Evolutionary conservation across 2,329 filamentous ascomycete genomes (phyloP), one percentile per base, ranked within the genome.

Genomic region (Botryotinia narcissicola): DNA sequence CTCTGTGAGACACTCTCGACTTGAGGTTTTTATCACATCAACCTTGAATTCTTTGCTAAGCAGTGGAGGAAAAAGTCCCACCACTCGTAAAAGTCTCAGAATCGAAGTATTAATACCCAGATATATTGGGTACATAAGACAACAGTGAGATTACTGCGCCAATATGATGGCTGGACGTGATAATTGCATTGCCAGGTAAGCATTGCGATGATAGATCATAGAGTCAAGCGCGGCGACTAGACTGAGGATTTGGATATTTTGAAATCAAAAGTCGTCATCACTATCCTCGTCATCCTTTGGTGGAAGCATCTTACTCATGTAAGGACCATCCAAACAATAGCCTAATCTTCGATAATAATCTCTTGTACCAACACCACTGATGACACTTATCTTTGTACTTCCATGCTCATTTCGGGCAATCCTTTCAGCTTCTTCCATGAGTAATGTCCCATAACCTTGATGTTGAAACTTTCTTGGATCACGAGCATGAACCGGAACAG

Each of bases 391-490:
- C 87, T 99, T 99, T 75, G 88, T 87, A 78, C 95, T 98, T 9
- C 94, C 93, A 80, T 99, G 96, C 84, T 99, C 96, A 76, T 98
- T 92, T 72, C 93, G 88, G 0, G 97, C 95, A 76, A 99, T 99
- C 70, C 95, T 88, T 84, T 98, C 96, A 0, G 96, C 97, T 84
- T 98, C 95, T 81, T 98, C 95, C 97, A 99, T 99, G 77, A 99
- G 81, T 75, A 99, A 83, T 2, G 96, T 99, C 66, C 96, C 96
- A 78, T 97, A 99, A 0, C 96, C 96, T 82, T 98, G 96, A 84
- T 99, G 96, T 84, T 99, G 96, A 83, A 98, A 98, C 83, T 98
- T 98, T 83, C 93, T 91, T 32, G 95, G 94, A 79, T 99, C 96
- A 73, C 97, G 89, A 14, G 94, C 95, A 83, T 99, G 96, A 63